Conservation (phyloP, 1,139 yeast species). For the Geotrichum carabidarum region DNA sequence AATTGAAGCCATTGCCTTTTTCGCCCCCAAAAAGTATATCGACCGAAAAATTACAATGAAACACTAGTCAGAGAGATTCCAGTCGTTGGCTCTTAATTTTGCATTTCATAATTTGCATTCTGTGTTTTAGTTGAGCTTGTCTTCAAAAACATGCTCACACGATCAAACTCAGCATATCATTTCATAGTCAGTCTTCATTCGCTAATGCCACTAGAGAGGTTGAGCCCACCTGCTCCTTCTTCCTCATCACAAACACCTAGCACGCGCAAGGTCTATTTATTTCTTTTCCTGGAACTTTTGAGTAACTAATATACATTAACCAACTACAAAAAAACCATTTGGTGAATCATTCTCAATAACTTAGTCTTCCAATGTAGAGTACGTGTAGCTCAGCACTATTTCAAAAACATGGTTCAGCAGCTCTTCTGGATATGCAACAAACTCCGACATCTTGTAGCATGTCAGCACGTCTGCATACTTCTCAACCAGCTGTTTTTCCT, state of each 20-base stretch:
- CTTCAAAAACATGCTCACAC: neutral
- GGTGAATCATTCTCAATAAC: too few species aligned
- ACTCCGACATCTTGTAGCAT: conserved; percentile 11
- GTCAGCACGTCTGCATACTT: conserved; percentile 12
- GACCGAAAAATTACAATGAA: neutral
- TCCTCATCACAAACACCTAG: neutral
- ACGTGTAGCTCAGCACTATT: conserved; percentile 9
- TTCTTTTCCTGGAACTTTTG: neutral
- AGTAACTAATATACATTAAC: too few species aligned
- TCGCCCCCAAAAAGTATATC: neutral
- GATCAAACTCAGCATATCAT: too few species aligned
- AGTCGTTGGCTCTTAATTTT: neutral
- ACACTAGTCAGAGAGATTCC: neutral
- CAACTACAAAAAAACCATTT: neutral
- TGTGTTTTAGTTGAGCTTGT: neutral
- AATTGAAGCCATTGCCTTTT: too few species aligned
- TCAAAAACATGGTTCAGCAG: conserved; percentile 13
- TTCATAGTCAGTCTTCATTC: too few species aligned
- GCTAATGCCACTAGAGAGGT: neutral
- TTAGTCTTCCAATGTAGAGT: conserved; percentile 4
- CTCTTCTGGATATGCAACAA: conserved; percentile 13
- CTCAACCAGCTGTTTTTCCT: conserved; percentile 2
- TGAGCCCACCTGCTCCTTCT: neutral
- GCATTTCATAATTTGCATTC: neutral
- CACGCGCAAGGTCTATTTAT: neutral